These are phyloP conservation scores for Penicillium maclennaniae DNA, from an alignment of 495 filamentous ascomycete species.

Conservation along the genomic window DNA sequence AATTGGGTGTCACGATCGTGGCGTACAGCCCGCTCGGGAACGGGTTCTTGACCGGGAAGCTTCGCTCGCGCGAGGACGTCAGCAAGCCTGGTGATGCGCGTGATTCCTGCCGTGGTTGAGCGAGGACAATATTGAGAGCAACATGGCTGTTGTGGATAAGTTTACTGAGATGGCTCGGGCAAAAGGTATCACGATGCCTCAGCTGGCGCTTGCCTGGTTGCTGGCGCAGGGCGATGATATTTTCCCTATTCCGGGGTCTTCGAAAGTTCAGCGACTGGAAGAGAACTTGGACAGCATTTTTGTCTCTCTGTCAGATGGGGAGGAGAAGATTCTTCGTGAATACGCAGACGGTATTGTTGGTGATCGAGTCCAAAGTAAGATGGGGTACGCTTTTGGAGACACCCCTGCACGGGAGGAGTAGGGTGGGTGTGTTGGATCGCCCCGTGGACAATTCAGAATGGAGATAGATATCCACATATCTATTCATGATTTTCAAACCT, in stretches of 20 bases:
- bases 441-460: too few species aligned
- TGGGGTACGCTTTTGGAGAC: conserved; percentile 22
- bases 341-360: conserved; percentile 9
- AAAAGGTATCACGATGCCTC: conserved; percentile 45
- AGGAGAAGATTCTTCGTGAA: conserved; percentile 14
- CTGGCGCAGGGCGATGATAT: conserved; percentile 58
- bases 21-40: conserved; percentile 59
- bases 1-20: conserved; percentile 60
- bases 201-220: conserved; percentile 57
- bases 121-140: conserved; percentile 49
- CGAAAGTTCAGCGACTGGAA: conserved; percentile 50
- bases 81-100: conserved; percentile 37
- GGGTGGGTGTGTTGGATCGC: neutral
- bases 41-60: conserved; percentile 51
- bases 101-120: conserved; percentile 42
- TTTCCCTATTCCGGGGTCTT: conserved; percentile 58
- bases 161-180: conserved; percentile 41
- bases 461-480: too few species aligned
- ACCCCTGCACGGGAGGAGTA: conserved; percentile 16
- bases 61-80: conserved; percentile 46
- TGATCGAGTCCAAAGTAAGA: conserved; percentile 18
- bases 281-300: conserved; percentile 44
- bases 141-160: conserved; percentile 42
- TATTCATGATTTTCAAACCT: too few species aligned
- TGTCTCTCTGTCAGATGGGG: conserved; percentile 10